These are phyloP conservation scores for Colletotrichum coccodes DNA, from an alignment of 2,329 filamentous ascomycete genomes.

Conservation along the genomic window DNA sequence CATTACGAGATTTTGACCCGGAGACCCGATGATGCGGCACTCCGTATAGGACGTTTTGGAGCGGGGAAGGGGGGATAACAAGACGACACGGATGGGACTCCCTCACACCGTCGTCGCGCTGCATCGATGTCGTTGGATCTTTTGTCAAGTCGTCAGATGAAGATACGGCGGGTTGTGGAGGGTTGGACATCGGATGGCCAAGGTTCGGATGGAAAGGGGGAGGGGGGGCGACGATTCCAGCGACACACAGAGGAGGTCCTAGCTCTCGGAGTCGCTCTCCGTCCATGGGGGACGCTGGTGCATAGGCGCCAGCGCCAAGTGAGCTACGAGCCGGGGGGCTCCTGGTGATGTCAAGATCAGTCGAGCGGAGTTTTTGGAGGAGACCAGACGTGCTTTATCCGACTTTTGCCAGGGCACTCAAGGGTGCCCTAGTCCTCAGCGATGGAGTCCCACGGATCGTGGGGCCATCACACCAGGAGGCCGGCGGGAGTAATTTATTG, in stretches of 20 bases:
- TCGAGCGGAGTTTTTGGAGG: conserved; percentile 24
- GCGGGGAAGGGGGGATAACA: background rate
- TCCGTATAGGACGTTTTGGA: background rate
- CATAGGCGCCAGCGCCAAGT: conserved; percentile 25
- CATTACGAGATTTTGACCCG: too few relatives aligned
- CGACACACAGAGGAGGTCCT: conserved; percentile 3
- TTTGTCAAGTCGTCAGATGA: conserved; percentile 18
- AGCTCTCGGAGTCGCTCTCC: conserved; percentile 26
- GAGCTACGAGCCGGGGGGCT: conserved; percentile 9
- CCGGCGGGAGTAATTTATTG: conserved; percentile 17
- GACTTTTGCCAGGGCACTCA: background rate
- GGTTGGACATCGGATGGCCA: conserved; percentile 4
- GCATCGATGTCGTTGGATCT: conserved; percentile 21
- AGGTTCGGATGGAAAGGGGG: background rate
- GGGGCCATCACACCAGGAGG: conserved; percentile 18
- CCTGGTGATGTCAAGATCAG: conserved; percentile 30
- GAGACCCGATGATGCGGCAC: background rate
- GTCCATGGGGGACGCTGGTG: conserved; percentile 14
- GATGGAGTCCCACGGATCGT: conserved; percentile 15
- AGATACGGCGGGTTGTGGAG: conserved; percentile 21
- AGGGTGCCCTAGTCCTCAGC: background rate
- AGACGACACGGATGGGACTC: background rate
- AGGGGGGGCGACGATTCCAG: background rate
- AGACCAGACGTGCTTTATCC: conserved; percentile 17
- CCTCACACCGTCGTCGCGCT: background rate